Base-by-base conservation (phyloP, 2,329 filamentous ascomycete species). In the Macrophomina pseudophaseolina region DNA sequence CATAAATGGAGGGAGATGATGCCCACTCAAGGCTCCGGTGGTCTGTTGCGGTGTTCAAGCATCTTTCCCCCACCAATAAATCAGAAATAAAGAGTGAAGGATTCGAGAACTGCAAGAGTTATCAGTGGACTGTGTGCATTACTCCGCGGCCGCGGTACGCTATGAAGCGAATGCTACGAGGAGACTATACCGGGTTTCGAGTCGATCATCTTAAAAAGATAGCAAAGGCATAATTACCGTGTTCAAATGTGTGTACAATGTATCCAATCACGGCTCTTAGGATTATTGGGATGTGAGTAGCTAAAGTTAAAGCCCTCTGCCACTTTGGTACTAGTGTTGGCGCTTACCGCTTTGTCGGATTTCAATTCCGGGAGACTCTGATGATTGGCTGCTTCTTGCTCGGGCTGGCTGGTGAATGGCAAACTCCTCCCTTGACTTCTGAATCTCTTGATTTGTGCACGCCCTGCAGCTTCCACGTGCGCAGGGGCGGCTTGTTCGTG, bases 31-130 rank as follows among this genome's bases (percentile, higher is more conserved):
- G 46, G 28, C 46, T 16, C 28, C 46, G 18, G 28, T 23, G 18
- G 46, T 49, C 56, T 66, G 18, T 60, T 46, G 28, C 38, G 38
- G 49, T 62, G 5, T 53, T 60, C 12, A 67, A n/a, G 59, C 59
- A 69, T 42, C 64, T 28, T 8, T 66, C 67, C 30, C 59, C 49
- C 12, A 69, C 56, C 32, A 67, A 69, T 12, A 44, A 60, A 28
- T 69, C 67, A 5, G 44, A 28, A 30, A 68, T 66, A 35, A 69
- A 69, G 4, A 69, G 62, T 3, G 35, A 56, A n/a, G 59, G 16
- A 58, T 67, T 56, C 56, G 67, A 18, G 16, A 54, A 9, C 33
- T 54, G 33, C 4, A 33, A 35, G 18, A 32, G 8, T 23, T 14
- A 32, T 38, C 33, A 54, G 51, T 23, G 3, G 23, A 23, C 23